phyloP scores from a whole-genome alignment of 2,329 filamentous ascomycete genomes.

The Beauveria caledonica region DNA sequence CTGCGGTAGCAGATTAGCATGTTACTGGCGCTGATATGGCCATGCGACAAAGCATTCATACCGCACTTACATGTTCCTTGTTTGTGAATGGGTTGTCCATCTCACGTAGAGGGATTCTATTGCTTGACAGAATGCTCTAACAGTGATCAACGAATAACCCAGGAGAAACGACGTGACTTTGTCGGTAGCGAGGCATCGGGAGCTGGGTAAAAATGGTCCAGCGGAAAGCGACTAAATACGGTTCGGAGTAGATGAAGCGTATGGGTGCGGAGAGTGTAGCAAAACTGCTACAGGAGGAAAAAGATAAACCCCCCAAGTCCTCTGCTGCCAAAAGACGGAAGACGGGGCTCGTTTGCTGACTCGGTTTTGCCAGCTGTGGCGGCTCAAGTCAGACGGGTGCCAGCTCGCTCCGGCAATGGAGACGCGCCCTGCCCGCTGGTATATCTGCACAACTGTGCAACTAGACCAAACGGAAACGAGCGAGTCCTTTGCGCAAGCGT shows the following conservation, averaged over 20 bases:
- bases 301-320: not conserved
- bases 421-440: not conserved
- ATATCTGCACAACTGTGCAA: not conserved
- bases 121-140: not conserved
- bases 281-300: not conserved
- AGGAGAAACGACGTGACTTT: slow-evolving; percentile 2
- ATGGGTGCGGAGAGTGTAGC: not conserved
- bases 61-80: slow-evolving; percentile 40
- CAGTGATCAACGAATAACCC: not conserved
- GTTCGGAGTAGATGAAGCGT: not conserved
- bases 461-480: not conserved
- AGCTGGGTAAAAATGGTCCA: not conserved
- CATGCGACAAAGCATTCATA: slow-evolving; percentile 3
- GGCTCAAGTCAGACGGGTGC: not conserved
- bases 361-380: not conserved
- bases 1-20: slow-evolving; percentile 25
- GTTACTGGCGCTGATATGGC: no score
- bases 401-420: not conserved
- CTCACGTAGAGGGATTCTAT: not conserved
- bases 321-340: not conserved
- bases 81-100: slow-evolving; percentile 32
- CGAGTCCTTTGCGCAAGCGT: not conserved
- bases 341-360: not conserved
- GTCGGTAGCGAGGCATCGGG: slow-evolving; percentile 9
- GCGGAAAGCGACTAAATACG: not conserved